Percentiles rank a stretch among this genome's conserved stretches.
These are phyloP conservation scores for Podosphaera xanthii DNA, from an alignment of 2,329 filamentous ascomycete species.

Conservation along the genomic window DNA sequence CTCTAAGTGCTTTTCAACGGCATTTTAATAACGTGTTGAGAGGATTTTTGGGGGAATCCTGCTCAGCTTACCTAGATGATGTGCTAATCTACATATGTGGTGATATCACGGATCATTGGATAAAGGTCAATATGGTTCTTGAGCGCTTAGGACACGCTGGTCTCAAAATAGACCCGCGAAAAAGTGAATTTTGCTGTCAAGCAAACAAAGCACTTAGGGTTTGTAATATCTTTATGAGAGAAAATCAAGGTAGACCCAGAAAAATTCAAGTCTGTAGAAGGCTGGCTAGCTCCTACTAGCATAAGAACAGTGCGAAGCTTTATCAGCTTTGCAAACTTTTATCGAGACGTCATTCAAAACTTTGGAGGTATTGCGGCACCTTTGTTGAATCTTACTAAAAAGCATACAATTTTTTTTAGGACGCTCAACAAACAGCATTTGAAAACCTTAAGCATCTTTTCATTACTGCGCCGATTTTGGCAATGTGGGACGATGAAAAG, in stretches of 20 bases:
- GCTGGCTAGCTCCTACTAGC: background rate
- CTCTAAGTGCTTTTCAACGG: background rate
- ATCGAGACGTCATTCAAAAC: too few species aligned
- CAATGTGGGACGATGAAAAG: too few species aligned
- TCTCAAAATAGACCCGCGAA: background rate
- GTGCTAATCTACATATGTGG: too few species aligned
- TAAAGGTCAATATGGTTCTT: background rate
- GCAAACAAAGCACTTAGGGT: background rate
- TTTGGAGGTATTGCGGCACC: too few species aligned
- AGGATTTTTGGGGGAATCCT: background rate
- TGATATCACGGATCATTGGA: too few species aligned
- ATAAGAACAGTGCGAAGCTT: too few species aligned
- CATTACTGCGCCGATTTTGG: too few species aligned
- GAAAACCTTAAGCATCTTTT: too few species aligned
- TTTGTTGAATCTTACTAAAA: too few species aligned
- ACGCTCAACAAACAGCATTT: too few species aligned
- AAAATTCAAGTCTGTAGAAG: background rate
- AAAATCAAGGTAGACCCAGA: background rate
- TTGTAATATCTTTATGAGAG: background rate
- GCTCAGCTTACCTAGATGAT: background rate
- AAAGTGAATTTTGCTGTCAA: background rate
- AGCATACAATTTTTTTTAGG: too few species aligned
- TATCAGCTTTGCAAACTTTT: too few species aligned
- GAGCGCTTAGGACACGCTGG: background rate
- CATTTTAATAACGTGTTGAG: background rate